phyloP scores from a whole-genome alignment of 306 rosid species.

The Dryas octopetala region DNA sequence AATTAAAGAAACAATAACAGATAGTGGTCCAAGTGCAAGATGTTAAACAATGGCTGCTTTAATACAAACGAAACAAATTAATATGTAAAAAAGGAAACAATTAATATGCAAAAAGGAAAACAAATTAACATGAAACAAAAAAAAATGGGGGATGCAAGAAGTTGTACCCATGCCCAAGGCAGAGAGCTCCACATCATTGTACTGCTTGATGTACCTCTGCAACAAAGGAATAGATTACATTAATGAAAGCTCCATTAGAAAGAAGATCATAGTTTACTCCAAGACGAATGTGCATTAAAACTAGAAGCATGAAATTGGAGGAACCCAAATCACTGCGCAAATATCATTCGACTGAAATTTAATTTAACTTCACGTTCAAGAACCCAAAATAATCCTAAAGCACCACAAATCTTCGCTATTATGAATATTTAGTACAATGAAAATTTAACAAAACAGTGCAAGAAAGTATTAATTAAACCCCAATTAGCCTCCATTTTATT shows the following conservation, averaged over 20 bases:
- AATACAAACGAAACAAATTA: neutral
- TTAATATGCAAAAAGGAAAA: neutral
- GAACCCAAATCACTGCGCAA: neutral
- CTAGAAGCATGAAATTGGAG: neutral
- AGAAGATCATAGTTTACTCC: neutral
- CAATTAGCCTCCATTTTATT: neutral
- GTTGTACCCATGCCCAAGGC: constrained; percentile 63
- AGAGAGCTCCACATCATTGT: constrained; percentile 56
- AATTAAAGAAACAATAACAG: neutral
- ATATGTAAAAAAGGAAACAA: neutral
- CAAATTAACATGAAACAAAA: no score
- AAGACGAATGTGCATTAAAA: neutral
- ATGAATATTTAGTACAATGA: no score
- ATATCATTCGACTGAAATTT: neutral
- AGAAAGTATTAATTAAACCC: neutral
- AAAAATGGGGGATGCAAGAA: constrained; percentile 18
- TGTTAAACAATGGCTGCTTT: neutral
- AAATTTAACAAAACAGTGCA: neutral
- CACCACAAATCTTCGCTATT: neutral
- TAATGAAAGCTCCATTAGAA: neutral
- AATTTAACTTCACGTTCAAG: neutral
- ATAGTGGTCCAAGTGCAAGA: neutral
- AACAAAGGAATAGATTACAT: constrained; percentile 21
- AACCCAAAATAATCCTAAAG: neutral
- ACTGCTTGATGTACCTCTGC: constrained; percentile 63